Percentiles rank a stretch among this genome's conserved stretches.
Conservation (phyloP, 169 alveolate species). For the Eimeria sp. region DNA sequence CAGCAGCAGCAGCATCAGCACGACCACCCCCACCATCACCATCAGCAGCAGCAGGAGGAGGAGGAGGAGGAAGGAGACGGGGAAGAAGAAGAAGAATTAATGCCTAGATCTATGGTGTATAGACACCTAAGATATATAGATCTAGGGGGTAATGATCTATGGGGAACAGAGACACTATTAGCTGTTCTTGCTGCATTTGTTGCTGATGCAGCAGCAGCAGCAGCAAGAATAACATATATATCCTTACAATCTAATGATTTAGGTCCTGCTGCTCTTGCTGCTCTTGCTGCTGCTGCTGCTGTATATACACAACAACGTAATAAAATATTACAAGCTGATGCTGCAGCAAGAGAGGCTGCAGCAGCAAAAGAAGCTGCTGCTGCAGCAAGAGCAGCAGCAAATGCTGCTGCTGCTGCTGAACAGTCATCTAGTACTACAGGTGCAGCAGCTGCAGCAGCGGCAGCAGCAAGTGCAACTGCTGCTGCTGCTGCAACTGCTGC, state of each 20-base stretch:
- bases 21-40: neutral
- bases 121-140: conserved; percentile 32
- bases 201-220: conserved; percentile 46
- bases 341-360: conserved; percentile 27
- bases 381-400: conserved; percentile 50
- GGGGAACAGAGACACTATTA: neutral
- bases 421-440: neutral
- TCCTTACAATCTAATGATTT: conserved; percentile 1
- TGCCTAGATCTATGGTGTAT: conserved; percentile 9
- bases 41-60: neutral
- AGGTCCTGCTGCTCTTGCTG: conserved; percentile 28
- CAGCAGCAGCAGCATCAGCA: neutral
- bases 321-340: neutral
- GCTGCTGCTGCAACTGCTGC: conserved; percentile 13
- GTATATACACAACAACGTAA: conserved; percentile 12
- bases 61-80: neutral
- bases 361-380: conserved; percentile 14
- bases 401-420: conserved; percentile 26
- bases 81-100: neutral
- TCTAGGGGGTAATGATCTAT: conserved; percentile 16
- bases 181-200: conserved; percentile 18
- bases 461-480: neutral
- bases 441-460: neutral
- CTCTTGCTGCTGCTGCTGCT: conserved; percentile 55
- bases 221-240: neutral